These are phyloP conservation scores for Sporothrix euskadiensis DNA, from an alignment of 2,329 filamentous ascomycete genomes.

Conservation along the genomic window DNA sequence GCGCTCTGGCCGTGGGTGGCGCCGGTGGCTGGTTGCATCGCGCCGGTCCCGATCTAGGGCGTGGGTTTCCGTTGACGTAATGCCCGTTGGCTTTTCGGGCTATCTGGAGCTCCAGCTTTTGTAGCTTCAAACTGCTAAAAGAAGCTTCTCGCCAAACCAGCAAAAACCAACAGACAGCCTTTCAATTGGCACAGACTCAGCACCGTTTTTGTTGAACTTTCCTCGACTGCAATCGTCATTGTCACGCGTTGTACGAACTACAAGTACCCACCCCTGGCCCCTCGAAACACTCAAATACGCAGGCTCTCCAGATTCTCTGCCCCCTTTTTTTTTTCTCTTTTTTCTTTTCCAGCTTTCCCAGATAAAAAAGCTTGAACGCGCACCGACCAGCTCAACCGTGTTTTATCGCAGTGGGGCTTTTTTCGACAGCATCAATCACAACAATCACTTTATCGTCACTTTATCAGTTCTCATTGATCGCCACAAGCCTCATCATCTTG, in stretches of 20 bases:
- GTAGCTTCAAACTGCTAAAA: background rate
- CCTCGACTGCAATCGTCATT: background rate
- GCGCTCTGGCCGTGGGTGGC: background rate
- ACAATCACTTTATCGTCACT: background rate
- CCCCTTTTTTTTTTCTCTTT: no score
- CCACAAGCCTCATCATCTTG: no score
- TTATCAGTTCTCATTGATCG: background rate
- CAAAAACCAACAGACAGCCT: background rate
- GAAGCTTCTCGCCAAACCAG: background rate
- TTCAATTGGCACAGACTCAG: background rate
- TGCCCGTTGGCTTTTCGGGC: background rate
- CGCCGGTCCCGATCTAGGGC: background rate
- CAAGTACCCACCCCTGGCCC: background rate
- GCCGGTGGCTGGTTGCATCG: background rate
- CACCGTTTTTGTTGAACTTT: background rate
- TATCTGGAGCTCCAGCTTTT: background rate
- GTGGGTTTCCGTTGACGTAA: background rate
- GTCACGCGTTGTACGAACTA: background rate
- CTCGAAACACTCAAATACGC: background rate
- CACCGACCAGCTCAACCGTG: slow-evolving; percentile 4
- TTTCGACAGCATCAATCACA: background rate
- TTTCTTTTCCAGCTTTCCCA: background rate
- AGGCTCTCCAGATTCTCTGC: background rate
- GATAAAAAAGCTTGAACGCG: background rate
- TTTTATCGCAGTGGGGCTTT: slow-evolving; percentile 14